Base-by-base conservation (phyloP, 306 rosid species). In the Psophocarpus tetragonolobus region DNA sequence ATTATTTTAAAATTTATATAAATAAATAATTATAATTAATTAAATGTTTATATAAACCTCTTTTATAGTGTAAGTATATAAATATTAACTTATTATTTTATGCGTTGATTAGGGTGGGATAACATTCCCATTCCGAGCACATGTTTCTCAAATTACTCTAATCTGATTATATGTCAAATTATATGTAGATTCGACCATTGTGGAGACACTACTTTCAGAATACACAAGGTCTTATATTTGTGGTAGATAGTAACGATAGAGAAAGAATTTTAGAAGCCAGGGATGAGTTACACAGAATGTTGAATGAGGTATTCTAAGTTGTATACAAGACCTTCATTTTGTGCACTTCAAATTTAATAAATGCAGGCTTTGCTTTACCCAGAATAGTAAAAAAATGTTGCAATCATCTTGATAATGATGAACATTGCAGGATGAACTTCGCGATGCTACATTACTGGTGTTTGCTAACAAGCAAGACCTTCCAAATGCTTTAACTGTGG, bases 141-240 rank as follows among this genome's bases (percentile, higher is more conserved):
- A 57, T 58, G n/a, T 23, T 68, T 36, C 27, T 21, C 2, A 42
- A 41, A 50, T 41, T 35, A 48, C 65, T 65, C 2, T 50, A 9
- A 77, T 51, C 4, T 41, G 33, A n/a, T 50, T 75, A 13, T 41
- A 51, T 51, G 54, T 12, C 29, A 64, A 68, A 60, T 63, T 75
- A 0, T 15, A 0, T 80, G 68, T 39, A 94, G 98, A 94, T 92
- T 80, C 90, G 97, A 64, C 98, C 97, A 74, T 76, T 92, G 33
- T 94, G 98, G 98, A 94, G 98, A 83, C 97, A 90, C 76, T 92
- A 90, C 71, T 92, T 92, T 77, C 97, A 88, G 87, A 88, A 90
- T 50, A 92, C 96, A 29, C 97, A 90, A 51, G 97, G 97, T 17
- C 92, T 92, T 11, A 89, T 92, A 83, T 92, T 80, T 76, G 98